Conservation (phyloP, 1,284 basidiomycete genomes). For the Heterobasidion irregulare region DNA sequence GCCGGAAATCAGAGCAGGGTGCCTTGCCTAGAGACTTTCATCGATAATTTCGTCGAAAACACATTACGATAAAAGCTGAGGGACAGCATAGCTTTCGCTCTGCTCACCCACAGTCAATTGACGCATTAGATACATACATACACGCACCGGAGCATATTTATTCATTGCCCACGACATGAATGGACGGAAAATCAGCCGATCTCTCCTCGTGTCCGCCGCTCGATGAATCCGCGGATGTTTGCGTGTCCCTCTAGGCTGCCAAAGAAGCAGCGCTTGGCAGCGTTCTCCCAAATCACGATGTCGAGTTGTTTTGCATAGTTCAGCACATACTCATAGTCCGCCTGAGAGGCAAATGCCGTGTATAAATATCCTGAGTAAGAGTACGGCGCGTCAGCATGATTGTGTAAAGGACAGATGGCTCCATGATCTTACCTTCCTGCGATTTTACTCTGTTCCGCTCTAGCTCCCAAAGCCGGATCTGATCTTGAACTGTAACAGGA, state of each 20-base stretch:
- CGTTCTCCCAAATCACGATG: conserved; percentile 75
- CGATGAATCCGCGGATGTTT: conserved; percentile 75
- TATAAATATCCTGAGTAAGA: conserved; percentile 71
- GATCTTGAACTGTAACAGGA: conserved; percentile 95
- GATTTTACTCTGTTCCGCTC: conserved; percentile 90
- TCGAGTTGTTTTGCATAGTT: conserved; percentile 80
- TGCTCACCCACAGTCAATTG: neutral
- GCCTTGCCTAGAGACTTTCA: no score
- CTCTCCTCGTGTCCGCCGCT: conserved; percentile 38
- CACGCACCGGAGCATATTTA: neutral
- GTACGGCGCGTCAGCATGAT: conserved; percentile 11
- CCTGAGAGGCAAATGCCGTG: conserved; percentile 78
- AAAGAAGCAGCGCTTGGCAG: conserved; percentile 73
- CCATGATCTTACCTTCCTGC: conserved; percentile 58
- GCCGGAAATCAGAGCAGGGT: no score
- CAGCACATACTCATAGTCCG: conserved; percentile 82
- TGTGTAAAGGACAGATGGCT: neutral
- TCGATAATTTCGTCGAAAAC: no score
- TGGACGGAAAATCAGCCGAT: neutral
- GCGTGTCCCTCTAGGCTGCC: conserved; percentile 74
- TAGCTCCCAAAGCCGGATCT: conserved; percentile 96
- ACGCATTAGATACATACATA: neutral
- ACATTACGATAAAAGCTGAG: neutral
- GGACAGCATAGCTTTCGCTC: neutral
- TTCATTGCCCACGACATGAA: neutral